Conservation (phyloP, 2,329 filamentous ascomycete genomes). For the Claviceps pazoutovae region DNA sequence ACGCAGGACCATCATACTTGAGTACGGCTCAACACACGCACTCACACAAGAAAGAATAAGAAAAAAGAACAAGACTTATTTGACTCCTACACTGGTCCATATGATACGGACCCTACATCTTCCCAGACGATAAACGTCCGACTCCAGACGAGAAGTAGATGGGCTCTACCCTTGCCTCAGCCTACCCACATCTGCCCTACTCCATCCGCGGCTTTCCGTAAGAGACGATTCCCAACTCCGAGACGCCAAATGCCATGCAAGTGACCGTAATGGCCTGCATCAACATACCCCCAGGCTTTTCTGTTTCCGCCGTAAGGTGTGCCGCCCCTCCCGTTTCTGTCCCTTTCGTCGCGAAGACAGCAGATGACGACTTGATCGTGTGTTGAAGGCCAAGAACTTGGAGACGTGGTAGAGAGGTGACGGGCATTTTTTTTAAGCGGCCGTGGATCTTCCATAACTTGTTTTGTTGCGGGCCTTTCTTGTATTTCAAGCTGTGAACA, state of each 20-base stretch:
- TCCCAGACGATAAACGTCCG: background rate
- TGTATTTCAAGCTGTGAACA: too few species aligned
- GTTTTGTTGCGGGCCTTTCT: background rate
- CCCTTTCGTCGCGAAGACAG: background rate
- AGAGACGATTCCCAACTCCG: slow-evolving; percentile 22
- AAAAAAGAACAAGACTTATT: background rate
- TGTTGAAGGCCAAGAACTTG: background rate
- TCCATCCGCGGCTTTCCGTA: background rate
- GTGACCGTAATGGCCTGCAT: slow-evolving; percentile 18
- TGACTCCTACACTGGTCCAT: background rate
- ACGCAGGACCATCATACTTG: too few species aligned
- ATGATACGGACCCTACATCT: background rate
- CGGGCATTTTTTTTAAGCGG: background rate
- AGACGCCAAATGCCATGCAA: slow-evolving; percentile 27
- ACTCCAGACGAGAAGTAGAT: background rate
- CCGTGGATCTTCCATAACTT: background rate
- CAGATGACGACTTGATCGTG: background rate
- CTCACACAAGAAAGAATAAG: background rate
- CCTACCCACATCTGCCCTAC: background rate
- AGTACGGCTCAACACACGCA: too few species aligned
- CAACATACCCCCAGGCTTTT: slow-evolving; percentile 4
- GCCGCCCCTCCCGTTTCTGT: background rate
- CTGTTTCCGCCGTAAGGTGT: background rate
- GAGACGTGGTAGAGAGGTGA: background rate
- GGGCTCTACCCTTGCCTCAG: background rate